Conservation (phyloP, 2,329 filamentous ascomycete species). For the Gnomoniopsis smithogilvyi region DNA sequence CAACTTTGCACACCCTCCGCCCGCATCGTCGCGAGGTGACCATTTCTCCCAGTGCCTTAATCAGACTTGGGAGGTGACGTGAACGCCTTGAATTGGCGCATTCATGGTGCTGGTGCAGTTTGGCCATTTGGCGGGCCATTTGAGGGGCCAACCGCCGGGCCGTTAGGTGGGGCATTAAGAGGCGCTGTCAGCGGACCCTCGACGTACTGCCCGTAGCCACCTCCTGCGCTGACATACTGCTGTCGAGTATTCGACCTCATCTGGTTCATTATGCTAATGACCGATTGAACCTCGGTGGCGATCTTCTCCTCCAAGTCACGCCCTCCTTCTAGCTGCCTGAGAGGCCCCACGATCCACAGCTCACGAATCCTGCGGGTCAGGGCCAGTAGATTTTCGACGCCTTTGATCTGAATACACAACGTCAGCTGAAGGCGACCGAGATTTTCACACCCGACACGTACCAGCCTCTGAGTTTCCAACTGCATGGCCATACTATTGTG, state of each 20-base stretch:
- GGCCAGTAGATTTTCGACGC: slow-evolving; percentile 41
- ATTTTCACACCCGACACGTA: slow-evolving; percentile 21
- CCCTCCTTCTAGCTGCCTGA: slow-evolving; percentile 41
- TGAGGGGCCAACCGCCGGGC: background rate
- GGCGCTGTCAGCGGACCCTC: slow-evolving; percentile 10
- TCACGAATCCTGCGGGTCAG: slow-evolving; percentile 47
- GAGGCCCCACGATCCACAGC: slow-evolving; percentile 46
- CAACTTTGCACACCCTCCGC: too few relatives aligned
- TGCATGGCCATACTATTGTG: slow-evolving; percentile 39
- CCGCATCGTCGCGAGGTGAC: too few relatives aligned
- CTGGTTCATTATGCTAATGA: slow-evolving; percentile 31
- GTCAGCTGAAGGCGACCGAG: background rate
- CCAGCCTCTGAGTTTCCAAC: slow-evolving; percentile 33
- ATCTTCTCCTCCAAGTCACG: slow-evolving; percentile 31
- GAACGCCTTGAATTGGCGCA: too few relatives aligned
- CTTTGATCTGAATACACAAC: slow-evolving; percentile 30
- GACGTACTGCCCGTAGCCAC: slow-evolving; percentile 23
- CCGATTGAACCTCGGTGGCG: slow-evolving; percentile 33
- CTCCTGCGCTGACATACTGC: slow-evolving; percentile 20
- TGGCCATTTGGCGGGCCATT: background rate
- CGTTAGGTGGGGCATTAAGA: background rate
- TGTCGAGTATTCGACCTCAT: slow-evolving; percentile 25
- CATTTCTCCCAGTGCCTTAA: background rate
- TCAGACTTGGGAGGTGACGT: too few relatives aligned
- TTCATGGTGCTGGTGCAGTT: background rate